These are phyloP conservation scores for Berberis vulgaris DNA, from an alignment of 164 flowering plant species.

Conservation along the genomic window DNA sequence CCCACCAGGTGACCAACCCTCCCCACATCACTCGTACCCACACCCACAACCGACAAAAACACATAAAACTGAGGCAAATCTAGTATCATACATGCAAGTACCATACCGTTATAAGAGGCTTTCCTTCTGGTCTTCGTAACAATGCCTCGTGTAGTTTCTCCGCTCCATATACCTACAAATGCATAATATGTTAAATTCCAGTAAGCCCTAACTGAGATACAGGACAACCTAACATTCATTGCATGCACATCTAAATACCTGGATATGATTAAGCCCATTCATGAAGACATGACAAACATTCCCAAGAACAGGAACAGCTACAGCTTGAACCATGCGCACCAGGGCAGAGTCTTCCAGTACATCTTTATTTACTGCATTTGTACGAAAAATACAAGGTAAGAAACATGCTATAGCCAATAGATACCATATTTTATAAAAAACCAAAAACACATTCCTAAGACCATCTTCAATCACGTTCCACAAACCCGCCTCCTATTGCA, in stretches of 20 bases:
- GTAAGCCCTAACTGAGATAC: background rate
- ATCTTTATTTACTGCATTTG: background rate
- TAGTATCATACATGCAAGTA: background rate
- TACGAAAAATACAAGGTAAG: too few species aligned
- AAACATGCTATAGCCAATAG: too few species aligned
- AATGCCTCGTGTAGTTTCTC: conserved; percentile 70
- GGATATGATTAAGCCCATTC: conserved; percentile 69
- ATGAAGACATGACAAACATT: background rate
- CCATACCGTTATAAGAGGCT: conserved; percentile 71
- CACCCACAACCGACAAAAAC: background rate
- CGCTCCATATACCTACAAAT: conserved; percentile 71
- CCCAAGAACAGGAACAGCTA: background rate
- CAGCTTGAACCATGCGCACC: background rate
- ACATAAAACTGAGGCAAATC: background rate
- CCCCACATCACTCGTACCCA: too few species aligned
- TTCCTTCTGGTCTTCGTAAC: conserved; percentile 49
- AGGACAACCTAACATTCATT: background rate
- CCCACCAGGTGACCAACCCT: too few species aligned
- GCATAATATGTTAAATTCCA: conserved; percentile 3
- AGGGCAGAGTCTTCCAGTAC: background rate
- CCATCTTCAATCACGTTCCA: too few species aligned
- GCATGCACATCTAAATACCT: conserved; percentile 32
- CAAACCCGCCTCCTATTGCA: too few species aligned
- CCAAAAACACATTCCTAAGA: too few species aligned
- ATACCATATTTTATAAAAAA: too few species aligned